These are phyloP conservation scores for Gynostemma pentaphyllum DNA, from an alignment of 306 rosid genomes.

Conservation along the genomic window DNA sequence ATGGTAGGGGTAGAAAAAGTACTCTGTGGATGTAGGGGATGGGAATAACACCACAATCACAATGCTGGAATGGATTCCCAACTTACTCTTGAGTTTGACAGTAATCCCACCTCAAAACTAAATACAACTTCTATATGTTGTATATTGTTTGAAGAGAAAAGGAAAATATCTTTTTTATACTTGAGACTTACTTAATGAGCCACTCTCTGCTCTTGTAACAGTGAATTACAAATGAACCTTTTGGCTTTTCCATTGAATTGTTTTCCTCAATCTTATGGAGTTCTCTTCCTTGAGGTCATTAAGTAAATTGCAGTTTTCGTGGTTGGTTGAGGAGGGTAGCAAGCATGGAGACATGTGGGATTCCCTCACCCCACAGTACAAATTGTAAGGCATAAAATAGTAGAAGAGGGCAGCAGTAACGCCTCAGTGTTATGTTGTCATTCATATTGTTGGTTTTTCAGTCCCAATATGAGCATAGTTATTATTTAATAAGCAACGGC, in stretches of 20 bases:
- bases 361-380: not conserved
- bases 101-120: too few relatives aligned
- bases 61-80: not conserved
- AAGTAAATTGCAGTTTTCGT: not conserved
- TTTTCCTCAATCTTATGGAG: slow-evolving; percentile 6
- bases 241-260: too few relatives aligned
- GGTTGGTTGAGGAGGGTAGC: not conserved
- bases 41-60: not conserved
- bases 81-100: too few relatives aligned
- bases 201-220: too few relatives aligned
- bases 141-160: too few relatives aligned
- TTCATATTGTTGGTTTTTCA: not conserved
- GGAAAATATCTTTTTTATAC: too few relatives aligned
- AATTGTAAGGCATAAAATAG: not conserved
- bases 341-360: not conserved
- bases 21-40: not conserved
- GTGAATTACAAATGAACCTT: too few relatives aligned
- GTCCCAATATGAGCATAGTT: not conserved
- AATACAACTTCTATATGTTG: too few relatives aligned
- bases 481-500: not conserved
- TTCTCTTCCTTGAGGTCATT: not conserved
- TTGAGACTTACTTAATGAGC: too few relatives aligned
- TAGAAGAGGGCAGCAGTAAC: not conserved
- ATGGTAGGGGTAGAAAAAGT: not conserved
- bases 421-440: not conserved